Evolutionary conservation across 2,329 filamentous ascomycete species (phyloP).

Genomic region (Monilinia polystroma): DNA sequence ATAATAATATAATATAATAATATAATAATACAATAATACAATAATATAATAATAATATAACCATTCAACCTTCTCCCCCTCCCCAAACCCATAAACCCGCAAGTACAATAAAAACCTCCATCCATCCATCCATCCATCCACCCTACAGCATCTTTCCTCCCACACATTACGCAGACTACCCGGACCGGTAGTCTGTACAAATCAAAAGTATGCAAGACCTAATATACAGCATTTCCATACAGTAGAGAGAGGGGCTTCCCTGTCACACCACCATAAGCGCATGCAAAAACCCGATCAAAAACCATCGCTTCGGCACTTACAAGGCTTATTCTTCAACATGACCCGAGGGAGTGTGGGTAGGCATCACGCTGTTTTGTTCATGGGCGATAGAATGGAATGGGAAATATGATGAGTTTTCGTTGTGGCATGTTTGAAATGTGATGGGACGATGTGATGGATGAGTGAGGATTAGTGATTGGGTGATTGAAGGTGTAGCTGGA

Average conservation of each 20-base stretch:
- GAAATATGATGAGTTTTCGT: background rate
- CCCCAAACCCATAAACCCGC: too few relatives aligned
- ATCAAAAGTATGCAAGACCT: background rate
- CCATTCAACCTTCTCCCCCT: too few relatives aligned
- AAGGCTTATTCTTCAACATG: constrained; percentile 26
- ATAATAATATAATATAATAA: too few relatives aligned
- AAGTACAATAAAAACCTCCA: too few relatives aligned
- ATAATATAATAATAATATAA: too few relatives aligned
- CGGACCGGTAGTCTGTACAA: background rate
- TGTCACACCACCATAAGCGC: constrained; percentile 3
- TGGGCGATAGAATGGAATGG: background rate
- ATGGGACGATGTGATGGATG: background rate
- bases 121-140: too few relatives aligned
- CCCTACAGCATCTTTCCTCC: background rate
- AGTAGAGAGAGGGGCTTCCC: background rate
- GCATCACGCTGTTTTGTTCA: constrained; percentile 15
- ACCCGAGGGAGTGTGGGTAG: constrained; percentile 27
- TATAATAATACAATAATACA: too few relatives aligned
- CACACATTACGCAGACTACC: background rate
- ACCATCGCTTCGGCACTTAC: constrained; percentile 29
- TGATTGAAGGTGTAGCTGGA: too few relatives aligned
- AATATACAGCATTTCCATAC: background rate
- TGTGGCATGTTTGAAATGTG: background rate
- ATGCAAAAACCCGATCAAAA: background rate
- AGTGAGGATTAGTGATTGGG: too few relatives aligned